A percentile compares a stretch with the other conserved stretches of the same genome.
phyloP scores from a whole-genome alignment of 1,284 basidiomycete genomes.

The Fomitopsis betulina region DNA sequence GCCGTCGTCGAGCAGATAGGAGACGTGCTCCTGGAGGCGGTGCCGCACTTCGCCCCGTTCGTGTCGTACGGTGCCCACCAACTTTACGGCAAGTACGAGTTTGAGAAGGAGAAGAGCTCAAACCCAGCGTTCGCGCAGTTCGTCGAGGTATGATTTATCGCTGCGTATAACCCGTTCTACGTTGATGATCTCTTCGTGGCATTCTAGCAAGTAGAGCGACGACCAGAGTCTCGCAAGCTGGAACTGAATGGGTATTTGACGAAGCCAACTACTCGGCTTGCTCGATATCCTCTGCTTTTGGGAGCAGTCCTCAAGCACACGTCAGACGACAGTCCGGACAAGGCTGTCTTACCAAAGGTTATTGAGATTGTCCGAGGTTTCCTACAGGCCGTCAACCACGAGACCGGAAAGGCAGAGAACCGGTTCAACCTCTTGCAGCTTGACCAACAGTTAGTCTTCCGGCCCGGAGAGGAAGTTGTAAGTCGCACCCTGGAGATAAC shows the following conservation, averaged over 20 bases:
- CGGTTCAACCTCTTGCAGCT: conserved; percentile 90
- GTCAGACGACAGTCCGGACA: conserved; percentile 87
- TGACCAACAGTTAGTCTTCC: conserved; percentile 84
- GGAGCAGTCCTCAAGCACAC: conserved; percentile 95
- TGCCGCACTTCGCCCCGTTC: conserved; percentile 89
- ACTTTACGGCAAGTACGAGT: conserved; percentile 97
- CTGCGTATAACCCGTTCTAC: neutral
- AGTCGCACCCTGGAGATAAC: conserved; percentile 25
- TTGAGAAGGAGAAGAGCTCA: conserved; percentile 95
- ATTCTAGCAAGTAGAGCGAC: conserved; percentile 78
- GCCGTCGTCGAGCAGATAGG: conserved; percentile 91
- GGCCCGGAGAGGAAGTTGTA: conserved; percentile 82
- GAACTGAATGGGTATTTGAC: conserved; percentile 98
- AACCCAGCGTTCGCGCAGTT: conserved; percentile 96
- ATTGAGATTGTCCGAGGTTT: conserved; percentile 82
- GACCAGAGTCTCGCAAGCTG: conserved; percentile 93
- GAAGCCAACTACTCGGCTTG: conserved; percentile 96
- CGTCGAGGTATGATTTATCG: conserved; percentile 70
- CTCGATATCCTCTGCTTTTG: conserved; percentile 91
- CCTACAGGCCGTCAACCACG: conserved; percentile 85
- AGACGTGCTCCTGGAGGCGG: conserved; percentile 87
- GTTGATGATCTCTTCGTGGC: neutral
- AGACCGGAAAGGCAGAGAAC: conserved; percentile 91
- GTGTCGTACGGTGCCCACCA: conserved; percentile 97
- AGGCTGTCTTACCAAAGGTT: conserved; percentile 74